A percentile compares a stretch with the other conserved stretches of the same genome.
Evolutionary conservation across 202 grass and related monocot species (phyloP).

Genomic region (Dendrocalamus latiflorus): DNA sequence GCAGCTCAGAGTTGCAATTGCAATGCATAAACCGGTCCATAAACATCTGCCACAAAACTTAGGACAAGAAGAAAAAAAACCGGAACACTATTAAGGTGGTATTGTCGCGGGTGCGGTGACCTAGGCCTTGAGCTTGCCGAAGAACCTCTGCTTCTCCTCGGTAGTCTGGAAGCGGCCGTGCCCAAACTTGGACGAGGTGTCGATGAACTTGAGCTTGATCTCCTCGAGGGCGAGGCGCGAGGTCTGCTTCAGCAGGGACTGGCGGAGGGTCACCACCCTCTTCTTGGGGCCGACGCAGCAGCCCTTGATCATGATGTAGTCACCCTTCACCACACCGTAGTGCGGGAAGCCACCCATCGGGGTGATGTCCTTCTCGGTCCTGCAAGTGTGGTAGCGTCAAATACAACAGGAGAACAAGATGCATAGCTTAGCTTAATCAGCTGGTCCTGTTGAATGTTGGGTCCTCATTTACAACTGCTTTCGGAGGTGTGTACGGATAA

Average conservation of each 20-base stretch:
- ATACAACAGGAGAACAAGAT: neutral
- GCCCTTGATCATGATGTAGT: constrained; percentile 94
- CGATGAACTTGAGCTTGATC: constrained; percentile 88
- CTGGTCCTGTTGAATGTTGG: neutral
- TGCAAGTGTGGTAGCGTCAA: neutral
- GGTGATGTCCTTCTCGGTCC: constrained; percentile 93
- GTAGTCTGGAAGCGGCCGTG: constrained; percentile 95
- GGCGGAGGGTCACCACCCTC: constrained; percentile 80
- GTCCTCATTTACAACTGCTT: neutral
- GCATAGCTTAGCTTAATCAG: neutral
- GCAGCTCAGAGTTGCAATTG: constrained; percentile 34
- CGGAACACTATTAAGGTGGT: constrained; percentile 3
- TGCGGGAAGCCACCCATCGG: constrained; percentile 93
- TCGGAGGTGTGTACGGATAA: neutral
- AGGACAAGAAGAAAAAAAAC: neutral
- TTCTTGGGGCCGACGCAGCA: constrained; percentile 90
- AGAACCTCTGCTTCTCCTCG: constrained; percentile 81
- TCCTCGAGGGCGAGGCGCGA: constrained; percentile 73
- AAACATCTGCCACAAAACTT: constrained; percentile 44
- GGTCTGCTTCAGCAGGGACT: constrained; percentile 84
- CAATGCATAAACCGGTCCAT: constrained; percentile 20
- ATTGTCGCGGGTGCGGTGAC: neutral
- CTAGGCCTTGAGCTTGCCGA: constrained; percentile 59
- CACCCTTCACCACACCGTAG: constrained; percentile 81
- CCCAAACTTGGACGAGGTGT: constrained; percentile 92